phyloP scores from a whole-genome alignment of 2,329 filamentous ascomycete species.

The Neocucurbitaria cava region DNA sequence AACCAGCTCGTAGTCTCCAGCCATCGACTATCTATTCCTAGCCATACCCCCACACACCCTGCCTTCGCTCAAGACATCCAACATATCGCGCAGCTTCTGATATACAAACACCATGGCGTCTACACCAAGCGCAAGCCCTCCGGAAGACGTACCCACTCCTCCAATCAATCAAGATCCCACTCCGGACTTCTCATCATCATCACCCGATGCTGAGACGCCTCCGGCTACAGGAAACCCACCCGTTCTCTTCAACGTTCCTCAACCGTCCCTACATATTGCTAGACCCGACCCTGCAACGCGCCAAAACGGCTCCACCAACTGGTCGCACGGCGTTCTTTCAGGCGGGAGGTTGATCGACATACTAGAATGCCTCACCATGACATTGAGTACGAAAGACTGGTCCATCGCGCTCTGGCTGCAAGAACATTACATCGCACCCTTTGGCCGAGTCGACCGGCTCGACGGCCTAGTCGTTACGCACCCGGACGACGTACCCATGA shows the following conservation, averaged over 20 bases:
- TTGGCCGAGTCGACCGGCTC: constrained; percentile 9
- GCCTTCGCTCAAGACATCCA: background rate
- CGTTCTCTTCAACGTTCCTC: background rate
- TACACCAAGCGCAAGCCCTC: background rate
- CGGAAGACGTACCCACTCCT: background rate
- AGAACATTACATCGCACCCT: constrained; percentile 13
- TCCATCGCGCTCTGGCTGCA: constrained; percentile 9
- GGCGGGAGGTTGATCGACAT: constrained; percentile 11
- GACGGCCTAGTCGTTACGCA: constrained; percentile 17
- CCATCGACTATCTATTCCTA: background rate
- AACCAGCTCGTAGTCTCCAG: too few species aligned
- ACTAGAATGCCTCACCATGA: constrained; percentile 8
- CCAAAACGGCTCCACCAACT: background rate
- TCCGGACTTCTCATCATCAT: background rate
- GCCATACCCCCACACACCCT: background rate
- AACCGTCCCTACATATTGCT: background rate
- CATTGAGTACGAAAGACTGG: background rate
- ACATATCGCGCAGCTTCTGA: background rate
- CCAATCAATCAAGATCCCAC: background rate
- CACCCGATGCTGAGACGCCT: background rate
- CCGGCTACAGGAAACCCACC: background rate
- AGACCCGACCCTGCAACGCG: background rate
- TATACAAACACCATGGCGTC: background rate
- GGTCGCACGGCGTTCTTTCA: constrained; percentile 10
- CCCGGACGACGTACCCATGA: background rate